phyloP scores from a whole-genome alignment of 2,329 filamentous ascomycete species.

The Pseudogymnoascus sp. region DNA sequence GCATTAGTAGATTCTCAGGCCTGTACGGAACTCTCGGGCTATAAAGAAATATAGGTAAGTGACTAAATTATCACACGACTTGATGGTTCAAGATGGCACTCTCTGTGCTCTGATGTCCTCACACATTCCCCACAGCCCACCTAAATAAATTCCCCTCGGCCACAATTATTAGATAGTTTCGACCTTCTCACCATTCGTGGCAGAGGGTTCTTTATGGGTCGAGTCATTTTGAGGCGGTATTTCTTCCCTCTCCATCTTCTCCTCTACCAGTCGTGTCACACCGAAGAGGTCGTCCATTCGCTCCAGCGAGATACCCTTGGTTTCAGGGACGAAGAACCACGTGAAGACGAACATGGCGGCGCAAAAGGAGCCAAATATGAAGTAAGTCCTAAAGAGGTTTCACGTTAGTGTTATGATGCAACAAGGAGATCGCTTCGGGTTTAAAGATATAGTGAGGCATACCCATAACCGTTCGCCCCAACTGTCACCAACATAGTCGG shows the following conservation, averaged over 20 bases:
- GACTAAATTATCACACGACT: background rate
- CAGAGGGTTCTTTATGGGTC: background rate
- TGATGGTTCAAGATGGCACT: background rate
- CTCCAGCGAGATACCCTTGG: conserved; percentile 41
- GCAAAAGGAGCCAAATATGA: conserved; percentile 54
- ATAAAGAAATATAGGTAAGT: background rate
- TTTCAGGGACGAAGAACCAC: conserved; percentile 40
- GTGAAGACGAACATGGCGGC: conserved; percentile 41
- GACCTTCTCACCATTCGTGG: background rate
- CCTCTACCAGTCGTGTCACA: conserved; percentile 11
- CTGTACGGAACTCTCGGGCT: background rate
- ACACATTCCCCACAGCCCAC: background rate
- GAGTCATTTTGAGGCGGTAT: background rate
- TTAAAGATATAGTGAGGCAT: background rate
- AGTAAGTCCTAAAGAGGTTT: conserved; percentile 31
- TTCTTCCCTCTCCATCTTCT: conserved; percentile 6
- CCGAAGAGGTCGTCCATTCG: conserved; percentile 30
- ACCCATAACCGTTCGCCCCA: conserved; percentile 18
- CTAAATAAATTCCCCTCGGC: background rate
- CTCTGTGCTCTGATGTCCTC: background rate
- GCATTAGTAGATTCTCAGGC: background rate
- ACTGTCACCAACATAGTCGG: conserved; percentile 18
- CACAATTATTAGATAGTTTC: background rate
- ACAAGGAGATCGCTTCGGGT: background rate
- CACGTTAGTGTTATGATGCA: background rate